Evolutionary conservation across 345 rosid genomes (phyloP).

Genomic region (Camelina laxa): DNA sequence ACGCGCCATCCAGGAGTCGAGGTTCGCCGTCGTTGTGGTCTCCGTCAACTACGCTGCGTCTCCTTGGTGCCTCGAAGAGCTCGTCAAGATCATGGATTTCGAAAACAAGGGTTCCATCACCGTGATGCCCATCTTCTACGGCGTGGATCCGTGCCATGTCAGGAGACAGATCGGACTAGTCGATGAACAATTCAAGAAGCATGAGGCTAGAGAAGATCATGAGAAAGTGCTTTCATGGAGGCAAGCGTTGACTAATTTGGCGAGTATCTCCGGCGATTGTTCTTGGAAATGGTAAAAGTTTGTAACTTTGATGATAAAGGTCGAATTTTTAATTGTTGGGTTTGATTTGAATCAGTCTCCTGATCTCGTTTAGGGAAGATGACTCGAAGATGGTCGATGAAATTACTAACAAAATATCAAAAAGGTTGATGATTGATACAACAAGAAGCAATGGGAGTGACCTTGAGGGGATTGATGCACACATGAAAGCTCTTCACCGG

Average conservation of each 20-base stretch:
- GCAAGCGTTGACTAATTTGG: constrained; percentile 29
- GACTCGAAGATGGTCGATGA: constrained; percentile 40
- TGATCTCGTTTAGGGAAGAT: constrained; percentile 21
- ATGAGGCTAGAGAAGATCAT: constrained; percentile 7
- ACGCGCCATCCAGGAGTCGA: constrained; percentile 40
- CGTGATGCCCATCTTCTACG: constrained; percentile 44
- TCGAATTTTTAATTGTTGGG: background rate
- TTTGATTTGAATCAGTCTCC: background rate
- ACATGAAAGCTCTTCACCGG: constrained; percentile 12
- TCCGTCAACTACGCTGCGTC: constrained; percentile 39
- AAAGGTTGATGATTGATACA: background rate
- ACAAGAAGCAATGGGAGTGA: background rate
- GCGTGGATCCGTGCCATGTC: constrained; percentile 20
- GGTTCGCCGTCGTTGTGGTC: constrained; percentile 39
- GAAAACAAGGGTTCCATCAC: background rate
- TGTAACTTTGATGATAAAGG: background rate
- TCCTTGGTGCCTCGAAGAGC: constrained; percentile 40
- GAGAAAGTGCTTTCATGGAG: constrained; percentile 32
- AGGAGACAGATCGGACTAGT: constrained; percentile 26
- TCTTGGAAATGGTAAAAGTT: constrained; percentile 14
- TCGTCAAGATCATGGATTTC: constrained; percentile 39
- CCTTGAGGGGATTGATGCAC: constrained; percentile 42
- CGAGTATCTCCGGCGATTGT: constrained; percentile 18
- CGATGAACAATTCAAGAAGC: constrained; percentile 27
- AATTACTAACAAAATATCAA: constrained; percentile 26